Base-by-base conservation (phyloP, 768 basidiomycete species). In the Kwoniella mangroviensis region DNA sequence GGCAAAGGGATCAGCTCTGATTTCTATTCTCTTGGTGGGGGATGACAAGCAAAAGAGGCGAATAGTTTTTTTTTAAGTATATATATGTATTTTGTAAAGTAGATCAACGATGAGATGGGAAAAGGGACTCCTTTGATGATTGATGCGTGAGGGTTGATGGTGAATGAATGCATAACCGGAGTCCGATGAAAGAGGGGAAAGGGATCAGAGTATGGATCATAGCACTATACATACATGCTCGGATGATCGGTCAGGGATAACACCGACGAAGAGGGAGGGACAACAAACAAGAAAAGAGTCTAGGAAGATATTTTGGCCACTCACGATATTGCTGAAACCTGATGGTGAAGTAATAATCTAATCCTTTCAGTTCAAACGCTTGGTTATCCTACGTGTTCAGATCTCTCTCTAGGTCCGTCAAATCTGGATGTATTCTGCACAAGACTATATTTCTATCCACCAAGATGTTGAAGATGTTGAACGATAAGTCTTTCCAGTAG, bases 141-240 rank as follows among this genome's bases (percentile, higher is more conserved):
- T 57, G 26, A 57, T 26, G 34, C 6, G 6, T 34, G 34, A 34
- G 7, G 56, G 56, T 28, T 26, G 53, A 26, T 26, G 53, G 53
- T 34, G 34, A n/a, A 57, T 24, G 21, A 12, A 12, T 26, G 17
- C 4, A 56, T 13, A 26, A 26, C 26, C 56, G 26, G 26, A 57
- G 13, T 57, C 34, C 56, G 56, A 41, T 57, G 56, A 57, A 57
- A 26, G 56, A 57, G 56, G 56, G 26, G 15, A 57, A 57, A 57
- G 45, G 45, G 45, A 49, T 49, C 45, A 49, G 9, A 34, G 34
- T 34, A 34, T 34, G 34, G 34, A 34, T 34, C 34, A 34, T 34
- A 34, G 34, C 34, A 34, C 6, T 7, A 34, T 34, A 34, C 6
- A 34, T 34, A 34, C 34, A 34, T 34, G 45, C 45, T 49, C 13